These are phyloP conservation scores for Tephrocybe sp. DNA, from an alignment of 768 basidiomycete genomes.

Conservation along the genomic window DNA sequence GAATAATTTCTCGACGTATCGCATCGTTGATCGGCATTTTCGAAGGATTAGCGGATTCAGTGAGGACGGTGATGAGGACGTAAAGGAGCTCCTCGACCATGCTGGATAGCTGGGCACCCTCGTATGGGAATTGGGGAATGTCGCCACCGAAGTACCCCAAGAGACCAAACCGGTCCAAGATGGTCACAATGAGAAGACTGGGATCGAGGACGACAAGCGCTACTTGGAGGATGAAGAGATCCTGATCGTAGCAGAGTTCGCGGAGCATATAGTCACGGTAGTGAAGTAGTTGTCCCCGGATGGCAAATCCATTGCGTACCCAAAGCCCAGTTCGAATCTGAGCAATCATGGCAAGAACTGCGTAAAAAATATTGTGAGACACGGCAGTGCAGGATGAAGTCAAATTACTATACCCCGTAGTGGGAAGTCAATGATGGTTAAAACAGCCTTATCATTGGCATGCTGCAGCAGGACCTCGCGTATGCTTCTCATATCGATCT, in stretches of 20 bases:
- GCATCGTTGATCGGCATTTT: conserved; percentile 61
- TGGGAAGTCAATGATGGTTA: conserved; percentile 85
- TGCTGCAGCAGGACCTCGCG: conserved; percentile 60
- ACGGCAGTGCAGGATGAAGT: neutral
- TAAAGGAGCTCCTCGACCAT: conserved; percentile 94
- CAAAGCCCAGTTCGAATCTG: conserved; percentile 94
- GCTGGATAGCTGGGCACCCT: conserved; percentile 65
- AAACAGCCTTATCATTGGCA: conserved; percentile 63
- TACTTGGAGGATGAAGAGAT: conserved; percentile 77
- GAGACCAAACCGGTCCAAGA: conserved; percentile 89
- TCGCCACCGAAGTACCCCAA: conserved; percentile 73
- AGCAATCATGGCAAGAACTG: conserved; percentile 87
- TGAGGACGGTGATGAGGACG: conserved; percentile 81
- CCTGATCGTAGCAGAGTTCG: conserved; percentile 96
- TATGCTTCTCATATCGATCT: conserved; percentile 52
- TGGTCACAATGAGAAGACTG: conserved; percentile 73
- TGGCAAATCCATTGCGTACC: conserved; percentile 96
- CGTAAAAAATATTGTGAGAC: neutral
- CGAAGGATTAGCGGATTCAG: conserved; percentile 74
- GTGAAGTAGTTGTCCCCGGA: conserved; percentile 91
- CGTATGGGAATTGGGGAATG: conserved; percentile 59
- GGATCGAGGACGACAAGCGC: conserved; percentile 79
- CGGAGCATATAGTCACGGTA: conserved; percentile 96
- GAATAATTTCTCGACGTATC: conserved; percentile 83
- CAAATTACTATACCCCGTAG: conserved; percentile 59